Conservation (phyloP, 1,284 basidiomycete species). For the Tausonia pullulans region DNA sequence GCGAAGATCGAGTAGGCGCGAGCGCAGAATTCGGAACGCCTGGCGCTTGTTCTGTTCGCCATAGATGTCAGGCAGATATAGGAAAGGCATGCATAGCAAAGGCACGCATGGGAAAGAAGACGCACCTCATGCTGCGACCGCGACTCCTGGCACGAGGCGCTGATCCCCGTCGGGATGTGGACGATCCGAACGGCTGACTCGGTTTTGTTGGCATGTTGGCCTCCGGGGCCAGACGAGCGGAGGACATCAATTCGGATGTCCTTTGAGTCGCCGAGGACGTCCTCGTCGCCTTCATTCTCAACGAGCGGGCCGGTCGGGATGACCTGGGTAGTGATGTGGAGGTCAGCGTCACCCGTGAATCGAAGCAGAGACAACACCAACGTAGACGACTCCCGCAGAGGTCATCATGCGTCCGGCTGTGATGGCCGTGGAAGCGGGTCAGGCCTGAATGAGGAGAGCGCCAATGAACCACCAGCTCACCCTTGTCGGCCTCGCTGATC, state of each 20-base stretch:
- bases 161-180: slow-evolving; percentile 84
- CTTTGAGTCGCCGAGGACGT: slow-evolving; percentile 53
- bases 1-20: no score
- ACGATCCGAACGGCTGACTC: slow-evolving; percentile 96
- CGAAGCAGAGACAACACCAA: not conserved
- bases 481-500: slow-evolving; percentile 78
- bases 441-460: not conserved
- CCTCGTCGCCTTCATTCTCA: slow-evolving; percentile 35
- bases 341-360: not conserved
- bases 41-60: no score
- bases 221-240: slow-evolving; percentile 88
- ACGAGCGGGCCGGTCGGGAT: slow-evolving; percentile 60
- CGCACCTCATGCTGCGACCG: slow-evolving; percentile 83
- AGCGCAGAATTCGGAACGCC: no score
- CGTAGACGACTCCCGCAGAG: no score
- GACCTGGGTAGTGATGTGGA: slow-evolving; percentile 42
- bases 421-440: no score
- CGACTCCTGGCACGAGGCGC: slow-evolving; percentile 97
- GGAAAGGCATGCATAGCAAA: no score
- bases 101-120: not conserved
- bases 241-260: slow-evolving; percentile 88
- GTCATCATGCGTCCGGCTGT: no score
- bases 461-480: slow-evolving; percentile 66
- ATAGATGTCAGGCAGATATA: no score
- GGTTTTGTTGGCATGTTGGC: slow-evolving; percentile 96